phyloP scores from a whole-genome alignment of 2,329 filamentous ascomycete genomes.

The Keithomyces neogunnii region DNA sequence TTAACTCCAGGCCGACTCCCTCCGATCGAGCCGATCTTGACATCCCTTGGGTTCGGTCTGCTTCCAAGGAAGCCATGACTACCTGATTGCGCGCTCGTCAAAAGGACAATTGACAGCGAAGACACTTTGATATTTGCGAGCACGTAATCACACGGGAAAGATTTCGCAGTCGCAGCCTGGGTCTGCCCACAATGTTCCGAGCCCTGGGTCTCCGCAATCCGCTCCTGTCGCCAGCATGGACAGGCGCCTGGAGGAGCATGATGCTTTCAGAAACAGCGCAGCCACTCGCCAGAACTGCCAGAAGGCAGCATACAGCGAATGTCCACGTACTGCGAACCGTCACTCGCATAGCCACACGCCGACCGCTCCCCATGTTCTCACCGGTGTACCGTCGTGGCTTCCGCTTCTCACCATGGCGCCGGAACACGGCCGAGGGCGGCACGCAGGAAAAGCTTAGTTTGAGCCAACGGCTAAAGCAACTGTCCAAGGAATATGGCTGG shows the following conservation, averaged over 20 bases:
- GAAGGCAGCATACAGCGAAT: background rate
- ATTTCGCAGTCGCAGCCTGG: background rate
- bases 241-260: slow-evolving; percentile 18
- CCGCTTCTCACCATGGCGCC: slow-evolving; percentile 24
- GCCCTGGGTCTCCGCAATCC: slow-evolving; percentile 15
- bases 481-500: slow-evolving; percentile 93
- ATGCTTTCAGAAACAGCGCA: slow-evolving; percentile 17
- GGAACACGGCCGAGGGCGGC: slow-evolving; percentile 15
- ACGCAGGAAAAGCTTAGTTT: slow-evolving; percentile 37
- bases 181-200: slow-evolving; percentile 16
- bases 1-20: background rate
- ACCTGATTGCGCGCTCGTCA: background rate
- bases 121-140: too few relatives aligned
- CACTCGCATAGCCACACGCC: background rate
- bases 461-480: slow-evolving; percentile 66
- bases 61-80: background rate
- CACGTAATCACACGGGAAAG: too few relatives aligned
- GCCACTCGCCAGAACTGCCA: background rate
- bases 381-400: slow-evolving; percentile 23
- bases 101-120: background rate
- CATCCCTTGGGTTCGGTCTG: background rate
- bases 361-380: slow-evolving; percentile 14
- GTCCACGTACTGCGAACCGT: background rate
- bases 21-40: background rate
- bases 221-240: slow-evolving; percentile 16